Conservation (phyloP, 352 stramenopile genomes). For the Pythium utonaiense region DNA sequence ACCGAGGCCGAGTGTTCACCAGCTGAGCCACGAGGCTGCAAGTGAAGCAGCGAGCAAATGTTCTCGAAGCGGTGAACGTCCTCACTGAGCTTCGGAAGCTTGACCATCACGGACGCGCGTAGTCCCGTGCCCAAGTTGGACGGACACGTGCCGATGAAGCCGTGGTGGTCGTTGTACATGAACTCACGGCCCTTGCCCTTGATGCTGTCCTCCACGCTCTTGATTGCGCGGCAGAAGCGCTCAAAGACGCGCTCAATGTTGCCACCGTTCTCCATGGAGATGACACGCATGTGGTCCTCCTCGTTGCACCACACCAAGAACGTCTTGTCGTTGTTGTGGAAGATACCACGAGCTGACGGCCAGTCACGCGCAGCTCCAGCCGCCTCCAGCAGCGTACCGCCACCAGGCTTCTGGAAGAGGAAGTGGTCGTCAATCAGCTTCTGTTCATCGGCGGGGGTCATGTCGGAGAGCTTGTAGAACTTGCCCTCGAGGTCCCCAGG, state of each 20-base stretch:
- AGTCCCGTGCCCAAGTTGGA: conserved; percentile 89
- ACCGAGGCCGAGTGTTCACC: conserved; percentile 87
- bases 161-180: conserved; percentile 71
- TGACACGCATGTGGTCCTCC: conserved; percentile 82
- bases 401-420: conserved; percentile 84
- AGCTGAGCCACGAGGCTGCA: conserved; percentile 73
- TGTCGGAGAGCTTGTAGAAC: conserved; percentile 79
- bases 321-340: conserved; percentile 72
- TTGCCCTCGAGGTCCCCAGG: conserved; percentile 63
- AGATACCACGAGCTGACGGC: conserved; percentile 74
- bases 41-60: conserved; percentile 75
- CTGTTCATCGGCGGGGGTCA: conserved; percentile 71
- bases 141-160: conserved; percentile 87
- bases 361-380: conserved; percentile 66
- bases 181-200: conserved; percentile 67
- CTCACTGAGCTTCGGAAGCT: conserved; percentile 81
- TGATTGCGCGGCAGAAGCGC: conserved; percentile 70
- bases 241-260: conserved; percentile 76
- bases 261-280: conserved; percentile 80
- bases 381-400: conserved; percentile 60
- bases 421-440: conserved; percentile 77
- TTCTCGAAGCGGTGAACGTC: conserved; percentile 79
- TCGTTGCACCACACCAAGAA: conserved; percentile 87
- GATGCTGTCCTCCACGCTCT: conserved; percentile 72
- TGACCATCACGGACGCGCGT: conserved; percentile 87